phyloP scores from a whole-genome alignment of 768 basidiomycete species.

The Collybiopsis confluens region DNA sequence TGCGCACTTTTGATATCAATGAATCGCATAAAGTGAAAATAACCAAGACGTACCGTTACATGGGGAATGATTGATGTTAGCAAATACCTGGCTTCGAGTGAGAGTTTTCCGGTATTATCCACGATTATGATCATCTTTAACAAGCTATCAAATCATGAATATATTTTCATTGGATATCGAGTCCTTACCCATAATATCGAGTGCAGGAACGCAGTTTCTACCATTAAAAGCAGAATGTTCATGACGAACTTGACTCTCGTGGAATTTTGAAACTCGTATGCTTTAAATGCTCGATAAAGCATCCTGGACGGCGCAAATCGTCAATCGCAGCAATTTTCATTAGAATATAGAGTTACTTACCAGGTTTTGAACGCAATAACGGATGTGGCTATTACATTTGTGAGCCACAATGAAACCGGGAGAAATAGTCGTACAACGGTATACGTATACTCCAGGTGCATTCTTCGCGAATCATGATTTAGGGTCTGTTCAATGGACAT shows the following conservation, averaged over 20 bases:
- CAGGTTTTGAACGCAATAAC: not conserved
- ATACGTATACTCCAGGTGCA: too few species aligned
- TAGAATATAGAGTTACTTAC: not conserved
- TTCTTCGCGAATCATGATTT: not conserved
- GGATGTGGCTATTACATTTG: not conserved
- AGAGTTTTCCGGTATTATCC: not conserved
- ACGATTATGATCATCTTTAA: not conserved
- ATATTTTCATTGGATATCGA: not conserved
- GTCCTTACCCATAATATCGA: not conserved
- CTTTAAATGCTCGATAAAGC: not conserved
- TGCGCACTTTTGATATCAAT: not conserved
- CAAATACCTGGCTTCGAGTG: not conserved
- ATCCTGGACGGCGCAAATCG: not conserved
- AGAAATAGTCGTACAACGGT: not conserved
- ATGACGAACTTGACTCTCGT: not conserved
- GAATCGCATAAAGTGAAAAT: not conserved
- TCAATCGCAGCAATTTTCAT: too few species aligned
- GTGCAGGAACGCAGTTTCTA: not conserved
- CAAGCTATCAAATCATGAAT: not conserved
- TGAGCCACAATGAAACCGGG: not conserved
- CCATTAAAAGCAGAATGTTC: not conserved
- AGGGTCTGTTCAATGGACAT: not conserved
- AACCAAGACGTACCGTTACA: not conserved
- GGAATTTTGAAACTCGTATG: not conserved
- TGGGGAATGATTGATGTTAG: not conserved